Evolutionary conservation across 192 early-diverging fungal genomes (phyloP), one percentile per base, ranked within the genome.

Genomic region (Kappamyces sp.): DNA sequence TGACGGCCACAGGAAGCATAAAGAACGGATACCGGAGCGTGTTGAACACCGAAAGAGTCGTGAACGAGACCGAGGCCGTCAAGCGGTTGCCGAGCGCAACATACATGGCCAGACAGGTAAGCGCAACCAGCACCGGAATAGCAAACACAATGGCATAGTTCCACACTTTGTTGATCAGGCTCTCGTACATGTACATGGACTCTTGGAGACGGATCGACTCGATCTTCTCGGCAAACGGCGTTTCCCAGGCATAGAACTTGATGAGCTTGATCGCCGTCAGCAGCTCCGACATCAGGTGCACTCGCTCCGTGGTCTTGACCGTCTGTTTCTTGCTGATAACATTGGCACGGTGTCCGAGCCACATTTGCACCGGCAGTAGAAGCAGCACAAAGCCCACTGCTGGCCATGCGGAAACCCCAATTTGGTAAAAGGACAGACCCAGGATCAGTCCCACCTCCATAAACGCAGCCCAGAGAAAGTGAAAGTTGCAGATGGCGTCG

Each of bases 201-300:
- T 89, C 87, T 40, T 74, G 66, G n/a, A 52, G 43, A 5, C 87
- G 64, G 9, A 88, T 77, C 6, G 66, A 65, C n/a, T 55, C 51
- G 37, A 88, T 75, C 39, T 82, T 79, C 13, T 81, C 70, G 43
- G 64, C 55, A 60, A 88, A 89, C n/a, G 77, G 77, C 1, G 66
- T 55, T 50, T 89, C 87, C 87, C 87, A 89, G 6, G 84, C 77
- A 63, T 89, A 88, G 55, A 87, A 83, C 62, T 89, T 89, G 61
- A 89, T 84, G 23, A 89, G 67, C 60, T 87, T 88, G 59, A 89
- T 84, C 13, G 84, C 85, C 2, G 84, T 87, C 47, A 88, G 63
- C 39, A 85, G 72, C 64, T 88, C 86, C 0, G 83, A 84, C 76
- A 87, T 88, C 46, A 88, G 65, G 60, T 85, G 85, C 33, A 88